Base-by-base conservation (phyloP, 2,329 filamentous ascomycete species). In the Diaporthe amygdali region DNA sequence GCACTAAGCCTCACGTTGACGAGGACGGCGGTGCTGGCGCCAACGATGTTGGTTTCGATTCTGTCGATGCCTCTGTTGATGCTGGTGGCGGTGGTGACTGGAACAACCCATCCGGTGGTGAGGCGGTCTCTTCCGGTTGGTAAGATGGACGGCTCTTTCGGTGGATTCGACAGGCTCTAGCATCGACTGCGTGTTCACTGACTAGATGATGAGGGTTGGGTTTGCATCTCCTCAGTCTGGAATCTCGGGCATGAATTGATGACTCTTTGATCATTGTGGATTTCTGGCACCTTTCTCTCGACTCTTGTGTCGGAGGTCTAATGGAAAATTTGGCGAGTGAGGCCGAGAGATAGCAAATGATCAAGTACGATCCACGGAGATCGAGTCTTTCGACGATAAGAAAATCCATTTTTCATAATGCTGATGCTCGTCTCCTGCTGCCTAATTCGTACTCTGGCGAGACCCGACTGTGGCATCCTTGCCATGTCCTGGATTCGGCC, bases 1-100 rank as follows among this genome's bases (percentile, higher is more conserved):
- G 84, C 79, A 78, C 75, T 27, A 80, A 81, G 49, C 76, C 78
- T 14, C 73, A 71, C 25, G 76, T 74, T n/a, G 71, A 76, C 27
- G 78, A 81, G 54, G 77, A 77, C 20, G 56, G 46, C 39, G 59
- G 66, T 49, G 44, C 39, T 25, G 69, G 67, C 55, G 71, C 68
- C 55, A 39, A 55, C 51, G 55, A 54, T 20, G 70, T 52, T 39
- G 71, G 66, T 2, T 68, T 68, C 10, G 66, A 54, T 27, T 14
- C 59, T n/a, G 32, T 54, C n/a, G 66, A 66, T 10, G 3, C n/a
- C 12, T 71, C 34, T 44, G 75, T 17, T 30, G 73, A 46, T 61
- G 51, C 51, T 34, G 71, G 41, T 49, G 72, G 70, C 12, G 71
- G 52, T 56, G 72, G 32, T 41, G 69, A 46, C 44, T 69, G 64